Conservation (phyloP, 371 early-diverging fungal genomes). For the Mucor velutinosus region DNA sequence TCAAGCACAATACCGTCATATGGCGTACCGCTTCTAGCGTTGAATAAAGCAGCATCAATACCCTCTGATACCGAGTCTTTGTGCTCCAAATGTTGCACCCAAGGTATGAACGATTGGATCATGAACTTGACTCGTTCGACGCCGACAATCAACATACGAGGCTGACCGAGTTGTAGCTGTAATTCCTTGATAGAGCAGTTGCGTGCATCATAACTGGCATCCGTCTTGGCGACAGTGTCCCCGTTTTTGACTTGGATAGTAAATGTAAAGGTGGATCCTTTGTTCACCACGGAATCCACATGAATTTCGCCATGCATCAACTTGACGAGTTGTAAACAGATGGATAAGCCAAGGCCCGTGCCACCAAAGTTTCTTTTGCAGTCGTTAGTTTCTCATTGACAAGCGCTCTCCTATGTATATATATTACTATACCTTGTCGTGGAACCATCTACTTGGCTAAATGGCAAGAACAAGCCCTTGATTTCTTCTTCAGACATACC, state of each 20-base stretch:
- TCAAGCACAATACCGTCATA: conserved; percentile 42
- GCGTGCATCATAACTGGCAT: conserved; percentile 27
- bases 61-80: conserved; percentile 17
- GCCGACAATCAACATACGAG: conserved; percentile 39
- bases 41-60: conserved; percentile 4
- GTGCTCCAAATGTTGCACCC: conserved; percentile 15
- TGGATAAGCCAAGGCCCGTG: conserved; percentile 66
- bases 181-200: conserved; percentile 24
- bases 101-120: conserved; percentile 34
- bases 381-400: not conserved
- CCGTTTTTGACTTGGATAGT: conserved; percentile 43
- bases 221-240: conserved; percentile 31
- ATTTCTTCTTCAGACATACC: conserved; percentile 51
- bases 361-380: conserved; percentile 55
- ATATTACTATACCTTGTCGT: conserved; percentile 47
- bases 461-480: conserved; percentile 57
- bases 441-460: conserved; percentile 61
- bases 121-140: conserved; percentile 25
- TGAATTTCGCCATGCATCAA: conserved; percentile 59
- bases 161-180: conserved; percentile 27
- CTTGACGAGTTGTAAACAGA: conserved; percentile 55
- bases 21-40: not conserved
- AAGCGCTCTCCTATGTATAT: not conserved
- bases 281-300: conserved; percentile 50
- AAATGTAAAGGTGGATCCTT: conserved; percentile 59